Evolutionary conservation across 305 asterid species (phyloP).

Genomic region (Coffea humblotiana): DNA sequence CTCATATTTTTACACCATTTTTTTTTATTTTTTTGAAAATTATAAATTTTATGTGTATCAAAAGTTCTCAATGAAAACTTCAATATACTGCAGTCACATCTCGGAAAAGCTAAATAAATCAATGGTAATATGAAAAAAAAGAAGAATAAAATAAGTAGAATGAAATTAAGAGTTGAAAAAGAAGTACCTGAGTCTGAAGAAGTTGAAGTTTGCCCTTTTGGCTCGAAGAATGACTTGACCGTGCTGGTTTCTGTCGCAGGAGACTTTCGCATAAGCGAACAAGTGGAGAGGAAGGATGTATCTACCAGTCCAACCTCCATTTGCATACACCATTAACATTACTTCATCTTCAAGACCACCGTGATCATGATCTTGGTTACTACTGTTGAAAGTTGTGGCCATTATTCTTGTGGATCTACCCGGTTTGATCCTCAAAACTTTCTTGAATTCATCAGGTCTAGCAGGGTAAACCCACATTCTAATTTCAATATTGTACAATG

Average conservation of each 20-base stretch:
- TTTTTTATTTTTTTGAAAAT: too few relatives aligned
- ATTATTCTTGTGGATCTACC: background rate
- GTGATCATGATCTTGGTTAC: background rate
- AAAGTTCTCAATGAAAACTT: too few relatives aligned
- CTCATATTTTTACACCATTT: too few relatives aligned
- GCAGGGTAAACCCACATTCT: background rate
- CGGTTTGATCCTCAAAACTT: background rate
- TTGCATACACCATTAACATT: background rate
- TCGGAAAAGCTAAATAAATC: too few relatives aligned
- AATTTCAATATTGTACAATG: background rate
- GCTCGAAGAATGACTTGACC: constrained; percentile 1
- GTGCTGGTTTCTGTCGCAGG: constrained; percentile 1
- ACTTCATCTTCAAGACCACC: too few relatives aligned
- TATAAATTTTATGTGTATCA: too few relatives aligned
- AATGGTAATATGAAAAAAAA: too few relatives aligned
- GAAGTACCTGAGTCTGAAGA: background rate
- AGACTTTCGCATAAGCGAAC: constrained; percentile 3
- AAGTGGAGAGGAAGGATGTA: background rate
- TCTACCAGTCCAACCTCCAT: background rate
- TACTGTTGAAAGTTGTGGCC: background rate
- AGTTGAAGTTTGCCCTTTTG: background rate
- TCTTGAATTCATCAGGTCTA: background rate
- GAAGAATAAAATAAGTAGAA: too few relatives aligned
- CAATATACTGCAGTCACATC: too few relatives aligned
- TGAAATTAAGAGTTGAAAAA: background rate